Conservation (phyloP, 441 rosid genomes). For the Populus trichocarpa region DNA sequence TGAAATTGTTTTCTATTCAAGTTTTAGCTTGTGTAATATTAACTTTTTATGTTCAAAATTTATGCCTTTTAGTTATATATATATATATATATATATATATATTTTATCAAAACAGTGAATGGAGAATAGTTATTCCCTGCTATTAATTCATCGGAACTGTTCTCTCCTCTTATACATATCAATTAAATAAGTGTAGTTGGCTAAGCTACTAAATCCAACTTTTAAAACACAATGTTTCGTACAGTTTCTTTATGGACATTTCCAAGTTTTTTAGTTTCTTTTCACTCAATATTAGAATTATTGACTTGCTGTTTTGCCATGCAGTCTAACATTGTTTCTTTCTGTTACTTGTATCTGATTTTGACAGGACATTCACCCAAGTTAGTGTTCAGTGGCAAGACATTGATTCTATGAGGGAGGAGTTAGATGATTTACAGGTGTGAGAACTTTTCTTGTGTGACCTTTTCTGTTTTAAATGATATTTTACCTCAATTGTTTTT, state of each 20-base stretch:
- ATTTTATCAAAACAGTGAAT: neutral
- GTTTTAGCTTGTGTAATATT: neutral
- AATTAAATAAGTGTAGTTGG: neutral
- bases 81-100: too few species aligned
- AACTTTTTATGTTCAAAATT: neutral
- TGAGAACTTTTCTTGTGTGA: constrained; percentile 13
- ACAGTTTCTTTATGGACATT: neutral
- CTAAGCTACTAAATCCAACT: neutral
- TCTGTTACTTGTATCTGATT: neutral
- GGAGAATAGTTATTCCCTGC: neutral
- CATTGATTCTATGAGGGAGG: constrained; percentile 97
- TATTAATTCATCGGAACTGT: neutral
- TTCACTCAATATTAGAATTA: neutral
- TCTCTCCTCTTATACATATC: neutral
- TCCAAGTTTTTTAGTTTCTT: neutral
- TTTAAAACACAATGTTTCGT: neutral
- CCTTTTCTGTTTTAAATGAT: neutral
- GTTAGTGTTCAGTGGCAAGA: constrained; percentile 99
- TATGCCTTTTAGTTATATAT: neutral
- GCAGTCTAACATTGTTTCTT: neutral
- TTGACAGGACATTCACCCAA: constrained; percentile 95
- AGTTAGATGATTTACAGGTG: constrained; percentile 97
- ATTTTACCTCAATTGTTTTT: neutral
- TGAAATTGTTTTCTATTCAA: neutral
- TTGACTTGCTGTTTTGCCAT: constrained; percentile 8